A percentile compares a stretch with the other conserved stretches of the same genome.
phyloP scores from a whole-genome alignment of 1,284 basidiomycete species.

The Malassezia obtusa region DNA sequence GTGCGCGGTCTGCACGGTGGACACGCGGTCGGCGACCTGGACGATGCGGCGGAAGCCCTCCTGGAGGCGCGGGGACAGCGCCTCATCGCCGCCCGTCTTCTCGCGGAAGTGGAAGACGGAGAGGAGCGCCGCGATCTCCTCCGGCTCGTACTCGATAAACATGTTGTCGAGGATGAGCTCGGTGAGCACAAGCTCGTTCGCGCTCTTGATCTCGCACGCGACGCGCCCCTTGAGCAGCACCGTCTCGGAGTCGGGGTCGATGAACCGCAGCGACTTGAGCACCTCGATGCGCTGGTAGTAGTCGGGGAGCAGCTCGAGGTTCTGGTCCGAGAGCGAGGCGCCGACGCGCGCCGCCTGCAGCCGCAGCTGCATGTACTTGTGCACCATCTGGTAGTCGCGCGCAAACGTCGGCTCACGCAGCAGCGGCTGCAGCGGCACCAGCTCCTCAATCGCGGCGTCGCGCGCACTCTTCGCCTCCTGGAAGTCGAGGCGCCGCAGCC shows the following conservation, averaged over 20 bases:
- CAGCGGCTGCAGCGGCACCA: slow-evolving; percentile 15
- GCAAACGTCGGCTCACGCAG: slow-evolving; percentile 55
- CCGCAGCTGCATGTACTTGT: slow-evolving; percentile 64
- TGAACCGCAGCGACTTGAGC: slow-evolving; percentile 63
- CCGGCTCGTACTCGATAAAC: slow-evolving; percentile 76
- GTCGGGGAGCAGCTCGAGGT: slow-evolving; percentile 89
- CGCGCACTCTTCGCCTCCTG: slow-evolving; percentile 68
- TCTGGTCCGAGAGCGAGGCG: slow-evolving; percentile 61
- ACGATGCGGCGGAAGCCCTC: slow-evolving; percentile 69
- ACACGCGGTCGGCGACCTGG: slow-evolving; percentile 72
- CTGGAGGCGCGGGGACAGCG: slow-evolving; percentile 65
- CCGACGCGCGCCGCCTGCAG: slow-evolving; percentile 56
- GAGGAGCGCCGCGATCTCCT: slow-evolving; percentile 91
- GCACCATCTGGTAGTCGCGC: slow-evolving; percentile 62
- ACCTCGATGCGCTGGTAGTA: slow-evolving; percentile 90
- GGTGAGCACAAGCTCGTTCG: slow-evolving; percentile 73
- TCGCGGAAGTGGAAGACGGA: slow-evolving; percentile 97
- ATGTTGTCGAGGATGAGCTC: slow-evolving; percentile 95
- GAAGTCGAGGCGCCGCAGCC: slow-evolving; percentile 77
- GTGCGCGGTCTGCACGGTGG: slow-evolving; percentile 65
- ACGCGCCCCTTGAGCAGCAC: slow-evolving; percentile 93
- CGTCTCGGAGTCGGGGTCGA: slow-evolving; percentile 61
- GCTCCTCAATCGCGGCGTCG: slow-evolving; percentile 52
- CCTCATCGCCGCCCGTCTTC: slow-evolving; percentile 78
- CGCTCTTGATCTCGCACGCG: slow-evolving; percentile 98